phyloP scores from a whole-genome alignment of 129 eudicot species.

The Kitagawia praeruptora region DNA sequence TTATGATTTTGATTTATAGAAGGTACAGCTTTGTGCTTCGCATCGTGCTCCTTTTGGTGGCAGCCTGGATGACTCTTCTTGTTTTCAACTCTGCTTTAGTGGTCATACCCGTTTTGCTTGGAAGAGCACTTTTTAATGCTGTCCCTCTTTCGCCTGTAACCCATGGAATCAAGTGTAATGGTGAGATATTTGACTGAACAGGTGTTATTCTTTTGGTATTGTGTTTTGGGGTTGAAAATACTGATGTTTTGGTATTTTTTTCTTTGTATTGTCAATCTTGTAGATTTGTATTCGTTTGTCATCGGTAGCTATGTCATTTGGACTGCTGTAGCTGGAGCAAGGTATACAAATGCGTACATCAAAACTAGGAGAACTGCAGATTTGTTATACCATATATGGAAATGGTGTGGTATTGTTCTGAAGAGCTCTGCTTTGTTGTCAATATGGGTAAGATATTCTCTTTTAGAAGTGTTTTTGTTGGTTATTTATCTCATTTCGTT shows the following conservation, averaged over 20 bases:
- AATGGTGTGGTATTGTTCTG: slow-evolving; percentile 65
- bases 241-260: not conserved
- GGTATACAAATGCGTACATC: slow-evolving; percentile 60
- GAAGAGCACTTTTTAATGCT: slow-evolving; percentile 62
- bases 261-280: not conserved
- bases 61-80: slow-evolving; percentile 84
- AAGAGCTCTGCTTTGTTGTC: slow-evolving; percentile 77
- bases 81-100: slow-evolving; percentile 56
- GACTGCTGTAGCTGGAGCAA: slow-evolving; percentile 70
- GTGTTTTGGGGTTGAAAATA: not conserved
- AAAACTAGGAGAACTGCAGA: slow-evolving; percentile 57
- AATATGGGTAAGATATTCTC: slow-evolving; percentile 54
- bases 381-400: slow-evolving; percentile 58
- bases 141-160: slow-evolving; percentile 75
- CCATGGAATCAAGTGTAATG: slow-evolving; percentile 89
- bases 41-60: slow-evolving; percentile 64
- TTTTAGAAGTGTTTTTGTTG: not conserved
- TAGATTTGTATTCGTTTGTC: slow-evolving; percentile 76
- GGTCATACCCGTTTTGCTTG: slow-evolving; percentile 73
- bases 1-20: slow-evolving; percentile 23
- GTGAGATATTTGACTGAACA: slow-evolving; percentile 23
- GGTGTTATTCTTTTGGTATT: not conserved
- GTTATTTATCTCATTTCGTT: not conserved
- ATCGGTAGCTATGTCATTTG: slow-evolving; percentile 88
- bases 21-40: slow-evolving; percentile 71